Evolutionary conservation across 2,329 filamentous ascomycete genomes (phyloP), one percentile per base, ranked within the genome.

Genomic region (Diplocarpon rosae): DNA sequence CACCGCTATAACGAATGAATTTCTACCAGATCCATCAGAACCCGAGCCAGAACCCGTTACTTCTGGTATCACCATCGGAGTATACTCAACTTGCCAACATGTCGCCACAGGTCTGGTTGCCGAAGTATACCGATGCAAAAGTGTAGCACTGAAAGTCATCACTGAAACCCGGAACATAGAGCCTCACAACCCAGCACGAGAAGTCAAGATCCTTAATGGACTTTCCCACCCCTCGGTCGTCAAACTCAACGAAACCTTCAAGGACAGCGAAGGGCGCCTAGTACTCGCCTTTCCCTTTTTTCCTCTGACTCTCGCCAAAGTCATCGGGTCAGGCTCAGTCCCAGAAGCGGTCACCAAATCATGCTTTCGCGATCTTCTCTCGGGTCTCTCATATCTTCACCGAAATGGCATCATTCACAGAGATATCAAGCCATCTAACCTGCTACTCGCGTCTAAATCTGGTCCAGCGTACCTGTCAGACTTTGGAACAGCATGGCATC

Each of bases 351-450:
- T 53, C 12, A 51, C 46, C 7, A 59, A 61, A 15, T 54, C 59
- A 16, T 76, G 69, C 62, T 92, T 72, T 64, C 65, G 47, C 10
- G 80, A 89, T 53, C 59, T 92, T 6, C 83, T 95, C 59, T 62
- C 66, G 3, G 89, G 78, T 3, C 72, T 98, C 2, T 66, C 66
- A 1, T 73, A 84, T 55, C 69, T 95, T 2, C 92, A 98, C 61
- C 55, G 63, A 7, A 66, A 77, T 17, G 83, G 78, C 7, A 88
- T 98, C 46, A 83, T 98, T 43, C 92, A 98, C 62, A 80, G 92
- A 45, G 92, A 98, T 59, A 69, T 98, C 60, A 98, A 98, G 59
- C 92, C 92, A 0, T 88, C 87, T 0, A 94, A 95, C 42, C 73
- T 98, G 30, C 69, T 95, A 8, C 72, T 95, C 37, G 68, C 73